These are phyloP conservation scores for Fusarium subtropicale DNA, from an alignment of 2,329 filamentous ascomycete species.

Conservation along the genomic window DNA sequence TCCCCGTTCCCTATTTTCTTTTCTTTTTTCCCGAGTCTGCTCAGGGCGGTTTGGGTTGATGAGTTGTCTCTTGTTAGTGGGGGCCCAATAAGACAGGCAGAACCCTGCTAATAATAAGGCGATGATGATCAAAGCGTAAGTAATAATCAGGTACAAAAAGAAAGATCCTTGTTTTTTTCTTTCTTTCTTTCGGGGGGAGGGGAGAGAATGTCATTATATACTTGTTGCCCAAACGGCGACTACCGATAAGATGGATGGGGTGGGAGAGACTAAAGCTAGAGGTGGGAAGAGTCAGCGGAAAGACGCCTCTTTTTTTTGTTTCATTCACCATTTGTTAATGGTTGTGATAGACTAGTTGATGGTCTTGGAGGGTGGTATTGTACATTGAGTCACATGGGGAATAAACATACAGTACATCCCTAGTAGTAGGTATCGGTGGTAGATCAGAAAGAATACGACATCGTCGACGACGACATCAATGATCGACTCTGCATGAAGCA, in stretches of 20 bases:
- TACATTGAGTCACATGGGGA: constrained; percentile 35
- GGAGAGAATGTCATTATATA: constrained; percentile 1
- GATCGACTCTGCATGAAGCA: constrained; percentile 18
- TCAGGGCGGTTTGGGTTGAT: constrained; percentile 29
- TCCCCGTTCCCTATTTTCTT: background rate
- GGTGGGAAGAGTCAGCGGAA: constrained; percentile 27
- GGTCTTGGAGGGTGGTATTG: constrained; percentile 3
- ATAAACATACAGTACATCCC: background rate
- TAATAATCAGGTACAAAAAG: background rate
- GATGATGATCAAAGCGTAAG: constrained; percentile 24
- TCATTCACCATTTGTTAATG: background rate
- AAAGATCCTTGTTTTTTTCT: background rate
- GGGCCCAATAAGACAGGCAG: constrained; percentile 35
- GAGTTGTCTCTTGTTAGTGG: constrained; percentile 45
- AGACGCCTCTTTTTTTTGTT: constrained; percentile 9
- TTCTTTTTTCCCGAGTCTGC: background rate
- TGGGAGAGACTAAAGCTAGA: background rate
- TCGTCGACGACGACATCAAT: constrained; percentile 13
- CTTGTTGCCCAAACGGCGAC: constrained; percentile 28
- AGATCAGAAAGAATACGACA: background rate
- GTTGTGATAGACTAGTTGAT: background rate
- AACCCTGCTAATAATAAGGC: constrained; percentile 24
- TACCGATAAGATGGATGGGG: constrained; percentile 8
- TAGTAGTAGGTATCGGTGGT: background rate
- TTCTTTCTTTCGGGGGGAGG: background rate